Conservation (phyloP, 768 basidiomycete genomes). For the Podaxis sp. region DNA sequence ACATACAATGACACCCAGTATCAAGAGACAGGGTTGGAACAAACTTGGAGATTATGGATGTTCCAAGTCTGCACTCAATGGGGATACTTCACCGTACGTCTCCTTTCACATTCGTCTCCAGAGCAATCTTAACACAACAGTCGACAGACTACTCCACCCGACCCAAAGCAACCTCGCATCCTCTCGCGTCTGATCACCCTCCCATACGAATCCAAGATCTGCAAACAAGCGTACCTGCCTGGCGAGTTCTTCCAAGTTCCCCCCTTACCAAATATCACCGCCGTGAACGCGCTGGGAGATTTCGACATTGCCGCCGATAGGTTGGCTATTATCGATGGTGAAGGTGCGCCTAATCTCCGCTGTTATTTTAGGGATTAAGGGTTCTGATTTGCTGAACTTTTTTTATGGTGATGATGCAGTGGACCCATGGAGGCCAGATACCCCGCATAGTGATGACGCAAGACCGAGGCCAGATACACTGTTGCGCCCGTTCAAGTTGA, state of each 20-base stretch:
- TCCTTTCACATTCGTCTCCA: not conserved
- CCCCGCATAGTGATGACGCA: constrained; percentile 77
- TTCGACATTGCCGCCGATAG: constrained; percentile 77
- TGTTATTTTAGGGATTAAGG: no score
- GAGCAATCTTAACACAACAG: not conserved
- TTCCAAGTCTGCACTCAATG: constrained; percentile 95
- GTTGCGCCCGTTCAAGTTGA: constrained; percentile 78
- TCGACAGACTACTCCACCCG: constrained; percentile 69
- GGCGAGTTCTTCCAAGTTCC: constrained; percentile 77
- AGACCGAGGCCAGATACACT: constrained; percentile 64
- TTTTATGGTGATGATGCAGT: constrained; percentile 35
- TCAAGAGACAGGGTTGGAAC: constrained; percentile 52
- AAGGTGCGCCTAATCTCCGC: constrained; percentile 39
- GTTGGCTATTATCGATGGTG: constrained; percentile 85
- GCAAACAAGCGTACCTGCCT: constrained; percentile 55
- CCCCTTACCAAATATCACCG: constrained; percentile 68
- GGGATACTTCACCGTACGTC: constrained; percentile 83
- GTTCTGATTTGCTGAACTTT: not conserved
- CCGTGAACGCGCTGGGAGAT: constrained; percentile 81
- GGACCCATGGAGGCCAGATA: constrained; percentile 89
- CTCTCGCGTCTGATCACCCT: constrained; percentile 69
- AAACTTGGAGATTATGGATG: constrained; percentile 82
- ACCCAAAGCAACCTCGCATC: constrained; percentile 65
- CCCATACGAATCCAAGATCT: constrained; percentile 33
- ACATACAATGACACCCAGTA: constrained; percentile 69